Conservation (phyloP, 1,284 basidiomycete species). For the Mycosarcoma maydis region DNA sequence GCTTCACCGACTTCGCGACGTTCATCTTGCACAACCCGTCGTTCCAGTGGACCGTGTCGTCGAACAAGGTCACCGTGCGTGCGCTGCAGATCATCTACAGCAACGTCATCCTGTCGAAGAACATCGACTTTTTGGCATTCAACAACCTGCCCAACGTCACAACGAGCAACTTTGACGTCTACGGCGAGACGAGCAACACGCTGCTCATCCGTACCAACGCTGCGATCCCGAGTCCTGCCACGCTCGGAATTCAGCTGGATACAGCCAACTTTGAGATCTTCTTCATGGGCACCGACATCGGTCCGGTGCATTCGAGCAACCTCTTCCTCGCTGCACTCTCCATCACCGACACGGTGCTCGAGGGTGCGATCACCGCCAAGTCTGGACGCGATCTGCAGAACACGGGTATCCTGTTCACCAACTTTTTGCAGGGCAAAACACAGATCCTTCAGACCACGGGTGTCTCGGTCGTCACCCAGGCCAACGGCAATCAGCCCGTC, state of each 20-base stretch:
- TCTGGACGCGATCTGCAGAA: conserved; percentile 71
- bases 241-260: conserved; percentile 79
- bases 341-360: conserved; percentile 72
- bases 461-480: conserved; percentile 72
- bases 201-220: conserved; percentile 78
- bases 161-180: conserved; percentile 74
- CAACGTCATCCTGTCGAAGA: conserved; percentile 75
- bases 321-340: conserved; percentile 73
- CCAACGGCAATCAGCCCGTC: conserved; percentile 70
- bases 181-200: conserved; percentile 75
- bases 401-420: conserved; percentile 76
- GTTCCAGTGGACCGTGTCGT: conserved; percentile 79
- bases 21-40: conserved; percentile 75
- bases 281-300: conserved; percentile 68
- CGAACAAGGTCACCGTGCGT: conserved; percentile 73
- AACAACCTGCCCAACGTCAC: conserved; percentile 73
- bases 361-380: conserved; percentile 74
- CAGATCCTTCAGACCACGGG: conserved; percentile 75
- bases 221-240: conserved; percentile 75
- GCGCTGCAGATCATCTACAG: conserved; percentile 79
- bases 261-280: conserved; percentile 75
- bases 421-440: conserved; percentile 76
- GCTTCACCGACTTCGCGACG: conserved; percentile 76
- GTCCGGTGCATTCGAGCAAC: conserved; percentile 67
- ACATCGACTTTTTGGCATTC: conserved; percentile 77